These are phyloP conservation scores for Podila epigama DNA, from an alignment of 192 early-diverging fungal species.

Conservation along the genomic window DNA sequence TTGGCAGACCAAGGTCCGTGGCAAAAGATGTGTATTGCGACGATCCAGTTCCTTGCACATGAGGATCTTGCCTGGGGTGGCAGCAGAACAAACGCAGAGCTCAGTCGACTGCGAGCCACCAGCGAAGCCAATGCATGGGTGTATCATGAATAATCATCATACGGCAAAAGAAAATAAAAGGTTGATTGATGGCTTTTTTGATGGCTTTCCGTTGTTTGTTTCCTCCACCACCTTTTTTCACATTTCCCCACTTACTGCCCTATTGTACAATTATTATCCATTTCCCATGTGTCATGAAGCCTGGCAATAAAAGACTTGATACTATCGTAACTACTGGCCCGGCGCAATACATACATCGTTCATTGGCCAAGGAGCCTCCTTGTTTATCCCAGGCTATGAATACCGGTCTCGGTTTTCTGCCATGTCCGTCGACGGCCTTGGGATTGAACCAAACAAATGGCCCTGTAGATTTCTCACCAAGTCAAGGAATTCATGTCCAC, in stretches of 20 bases:
- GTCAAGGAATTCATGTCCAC: constrained; percentile 11
- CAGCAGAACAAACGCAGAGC: constrained; percentile 26
- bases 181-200: background rate
- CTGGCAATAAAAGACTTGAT: too few relatives aligned
- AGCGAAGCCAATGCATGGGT: constrained; percentile 28
- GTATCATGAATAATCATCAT: constrained; percentile 18
- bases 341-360: too few relatives aligned
- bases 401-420: constrained; percentile 5
- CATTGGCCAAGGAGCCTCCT: too few relatives aligned
- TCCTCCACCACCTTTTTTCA: background rate
- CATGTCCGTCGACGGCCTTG: background rate
- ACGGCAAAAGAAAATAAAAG: background rate
- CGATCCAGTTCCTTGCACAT: constrained; percentile 42
- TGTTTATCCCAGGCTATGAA: background rate
- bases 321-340: too few relatives aligned
- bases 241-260: too few relatives aligned
- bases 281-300: too few relatives aligned
- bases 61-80: constrained; percentile 40
- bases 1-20: constrained; percentile 23
- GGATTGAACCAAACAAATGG: background rate
- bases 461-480: constrained; percentile 8
- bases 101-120: constrained; percentile 28
- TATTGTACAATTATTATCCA: too few relatives aligned
- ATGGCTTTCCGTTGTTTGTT: background rate
- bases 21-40: constrained; percentile 31